phyloP scores from a whole-genome alignment of 2,329 filamentous ascomycete species.

The Penicillium sp. region DNA sequence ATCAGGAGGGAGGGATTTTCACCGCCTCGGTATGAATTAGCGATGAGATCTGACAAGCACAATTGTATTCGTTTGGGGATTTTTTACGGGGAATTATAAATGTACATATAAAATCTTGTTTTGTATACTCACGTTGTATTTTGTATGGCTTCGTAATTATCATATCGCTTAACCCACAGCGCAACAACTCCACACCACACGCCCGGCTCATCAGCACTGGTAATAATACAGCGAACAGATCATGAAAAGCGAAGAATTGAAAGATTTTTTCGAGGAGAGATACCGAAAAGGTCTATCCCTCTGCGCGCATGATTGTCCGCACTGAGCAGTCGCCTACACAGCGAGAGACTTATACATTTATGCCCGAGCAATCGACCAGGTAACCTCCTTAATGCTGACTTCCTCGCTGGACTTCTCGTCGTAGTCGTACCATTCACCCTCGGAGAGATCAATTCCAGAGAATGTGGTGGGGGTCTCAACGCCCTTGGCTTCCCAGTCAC shows the following conservation, averaged over 20 bases:
- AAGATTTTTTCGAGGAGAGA: neutral
- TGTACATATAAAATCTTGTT: too few species aligned
- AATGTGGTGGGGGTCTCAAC: slow-evolving; percentile 82
- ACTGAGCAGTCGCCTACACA: neutral
- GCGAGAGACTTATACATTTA: slow-evolving; percentile 44
- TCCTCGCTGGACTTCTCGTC: slow-evolving; percentile 92
- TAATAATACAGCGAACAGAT: slow-evolving; percentile 5
- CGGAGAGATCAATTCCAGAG: slow-evolving; percentile 75
- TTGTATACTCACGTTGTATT: neutral
- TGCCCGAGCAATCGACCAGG: slow-evolving; percentile 79
- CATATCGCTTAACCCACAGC: neutral
- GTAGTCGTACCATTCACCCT: slow-evolving; percentile 98
- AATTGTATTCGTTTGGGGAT: neutral
- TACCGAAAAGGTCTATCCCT: too few species aligned
- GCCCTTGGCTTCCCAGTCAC: slow-evolving; percentile 87
- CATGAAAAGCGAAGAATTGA: neutral
- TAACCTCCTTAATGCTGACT: slow-evolving; percentile 87
- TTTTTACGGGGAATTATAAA: neutral
- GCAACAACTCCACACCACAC: neutral
- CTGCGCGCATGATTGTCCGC: too few species aligned
- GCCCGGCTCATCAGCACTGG: neutral
- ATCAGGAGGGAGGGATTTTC: slow-evolving; percentile 20
- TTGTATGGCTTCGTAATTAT: neutral
- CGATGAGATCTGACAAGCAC: neutral
- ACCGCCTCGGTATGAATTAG: slow-evolving; percentile 29